Evolutionary conservation across 2,329 filamentous ascomycete species (phyloP).

Genomic region (Claviceps monticola): DNA sequence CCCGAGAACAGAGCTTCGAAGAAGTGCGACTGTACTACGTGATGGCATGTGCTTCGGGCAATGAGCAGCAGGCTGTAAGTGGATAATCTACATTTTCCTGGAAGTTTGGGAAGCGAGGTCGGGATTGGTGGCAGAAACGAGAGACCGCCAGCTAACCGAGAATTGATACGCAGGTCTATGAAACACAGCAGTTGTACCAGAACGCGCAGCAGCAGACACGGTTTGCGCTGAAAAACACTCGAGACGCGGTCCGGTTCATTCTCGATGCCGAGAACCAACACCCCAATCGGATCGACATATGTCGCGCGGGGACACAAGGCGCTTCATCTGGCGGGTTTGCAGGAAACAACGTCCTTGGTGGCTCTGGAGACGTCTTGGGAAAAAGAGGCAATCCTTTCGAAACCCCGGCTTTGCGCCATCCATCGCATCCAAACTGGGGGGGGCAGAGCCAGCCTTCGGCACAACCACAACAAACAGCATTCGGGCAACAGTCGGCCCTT

Average conservation of each 20-base stretch:
- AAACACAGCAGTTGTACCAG: conserved; percentile 47
- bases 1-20: conserved; percentile 76
- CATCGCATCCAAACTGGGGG: conserved; percentile 17
- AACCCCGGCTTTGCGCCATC: conserved; percentile 20
- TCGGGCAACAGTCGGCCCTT: conserved; percentile 26
- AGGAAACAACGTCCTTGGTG: conserved; percentile 21
- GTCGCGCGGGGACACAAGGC: conserved; percentile 31
- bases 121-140: background rate
- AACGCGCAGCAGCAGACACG: conserved; percentile 60
- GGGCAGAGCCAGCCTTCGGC: conserved; percentile 19
- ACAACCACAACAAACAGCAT: conserved; percentile 15
- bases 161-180: conserved; percentile 34
- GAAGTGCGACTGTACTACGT: conserved; percentile 71
- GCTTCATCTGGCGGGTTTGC: conserved; percentile 31
- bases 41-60: conserved; percentile 43
- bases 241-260: conserved; percentile 60
- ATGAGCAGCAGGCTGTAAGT: conserved; percentile 38
- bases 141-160: background rate
- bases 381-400: conserved; percentile 23
- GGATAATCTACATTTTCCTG: background rate
- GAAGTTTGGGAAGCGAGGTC: background rate
- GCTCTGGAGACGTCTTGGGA: conserved; percentile 25
- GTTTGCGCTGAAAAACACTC: conserved; percentile 51
- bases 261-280: conserved; percentile 52
- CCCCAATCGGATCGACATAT: conserved; percentile 60